These are phyloP conservation scores for Hippophae gyantsensis DNA, from an alignment of 306 rosid genomes.

Conservation along the genomic window DNA sequence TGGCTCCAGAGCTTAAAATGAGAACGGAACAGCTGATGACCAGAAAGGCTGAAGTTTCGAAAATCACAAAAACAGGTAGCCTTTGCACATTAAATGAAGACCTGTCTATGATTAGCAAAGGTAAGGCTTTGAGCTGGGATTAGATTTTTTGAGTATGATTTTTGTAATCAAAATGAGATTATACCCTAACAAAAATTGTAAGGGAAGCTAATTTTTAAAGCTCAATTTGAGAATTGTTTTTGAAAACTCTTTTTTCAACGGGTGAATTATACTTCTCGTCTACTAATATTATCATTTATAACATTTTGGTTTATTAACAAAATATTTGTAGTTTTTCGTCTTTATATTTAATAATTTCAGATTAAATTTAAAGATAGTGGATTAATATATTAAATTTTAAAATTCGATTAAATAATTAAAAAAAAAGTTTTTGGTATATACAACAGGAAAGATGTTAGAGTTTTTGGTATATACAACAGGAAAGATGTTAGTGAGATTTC, in stretches of 20 bases:
- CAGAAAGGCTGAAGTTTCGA: slow-evolving; percentile 31
- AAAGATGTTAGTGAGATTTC: too few species aligned
- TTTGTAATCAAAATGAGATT: background rate
- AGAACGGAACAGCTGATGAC: slow-evolving; percentile 37
- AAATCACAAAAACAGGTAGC: slow-evolving; percentile 21
- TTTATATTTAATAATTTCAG: too few species aligned
- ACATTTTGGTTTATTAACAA: slow-evolving; percentile 4
- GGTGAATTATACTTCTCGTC: background rate
- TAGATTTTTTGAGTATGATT: background rate
- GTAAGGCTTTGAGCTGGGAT: slow-evolving; percentile 25
- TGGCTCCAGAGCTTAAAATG: slow-evolving; percentile 47
- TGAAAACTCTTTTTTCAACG: too few species aligned
- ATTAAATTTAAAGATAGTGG: too few species aligned
- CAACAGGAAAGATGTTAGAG: too few species aligned
- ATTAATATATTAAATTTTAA: too few species aligned
- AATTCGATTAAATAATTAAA: too few species aligned
- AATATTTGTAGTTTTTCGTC: too few species aligned
- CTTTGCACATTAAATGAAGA: slow-evolving; percentile 24
- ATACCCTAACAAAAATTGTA: background rate
- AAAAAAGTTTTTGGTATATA: too few species aligned
- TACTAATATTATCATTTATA: background rate
- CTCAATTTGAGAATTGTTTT: slow-evolving; percentile 13
- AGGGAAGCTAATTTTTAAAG: background rate
- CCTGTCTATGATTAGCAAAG: slow-evolving; percentile 25
- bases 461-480: too few species aligned